Conservation (phyloP, 768 basidiomycete species). For the Crassisporium funariophilum region DNA sequence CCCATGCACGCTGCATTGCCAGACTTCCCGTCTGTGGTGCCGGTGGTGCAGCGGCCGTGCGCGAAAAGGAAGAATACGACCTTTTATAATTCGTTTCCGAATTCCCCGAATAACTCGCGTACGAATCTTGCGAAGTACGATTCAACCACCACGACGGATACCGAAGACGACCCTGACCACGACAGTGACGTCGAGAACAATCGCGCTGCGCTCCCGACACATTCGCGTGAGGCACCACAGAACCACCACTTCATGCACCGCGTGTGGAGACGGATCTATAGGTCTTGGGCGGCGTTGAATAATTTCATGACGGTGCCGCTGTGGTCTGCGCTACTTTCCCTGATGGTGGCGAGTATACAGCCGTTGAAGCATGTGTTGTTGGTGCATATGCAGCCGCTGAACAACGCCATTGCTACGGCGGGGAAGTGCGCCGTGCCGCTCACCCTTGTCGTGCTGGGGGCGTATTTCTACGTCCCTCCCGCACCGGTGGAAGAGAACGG, state of each 20-base stretch:
- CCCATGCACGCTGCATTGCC: conserved; percentile 12
- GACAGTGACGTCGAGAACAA: conserved; percentile 12
- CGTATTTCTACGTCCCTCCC: conserved; percentile 69
- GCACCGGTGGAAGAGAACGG: conserved; percentile 24
- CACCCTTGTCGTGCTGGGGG: conserved; percentile 86
- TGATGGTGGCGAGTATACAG: conserved; percentile 72
- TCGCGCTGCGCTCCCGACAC: neutral
- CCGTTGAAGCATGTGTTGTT: conserved; percentile 73
- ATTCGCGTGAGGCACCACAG: neutral
- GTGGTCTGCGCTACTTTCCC: conserved; percentile 70
- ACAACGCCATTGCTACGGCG: conserved; percentile 60
- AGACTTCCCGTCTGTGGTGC: conserved; percentile 10
- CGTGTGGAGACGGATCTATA: neutral
- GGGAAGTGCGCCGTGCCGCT: conserved; percentile 81
- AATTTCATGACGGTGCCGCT: conserved; percentile 86
- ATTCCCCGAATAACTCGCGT: conserved; percentile 49
- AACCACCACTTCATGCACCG: neutral
- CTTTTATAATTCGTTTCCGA: conserved; percentile 72
- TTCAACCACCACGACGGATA: conserved; percentile 14
- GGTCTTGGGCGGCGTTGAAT: conserved; percentile 40
- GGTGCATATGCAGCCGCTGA: conserved; percentile 58
- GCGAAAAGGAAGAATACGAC: conserved; percentile 38
- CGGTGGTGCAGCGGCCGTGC: no score
- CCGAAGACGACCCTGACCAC: conserved; percentile 29
- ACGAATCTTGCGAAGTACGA: conserved; percentile 33